Conservation (phyloP, 208 protist species). For the Angomonas deanei region DNA sequence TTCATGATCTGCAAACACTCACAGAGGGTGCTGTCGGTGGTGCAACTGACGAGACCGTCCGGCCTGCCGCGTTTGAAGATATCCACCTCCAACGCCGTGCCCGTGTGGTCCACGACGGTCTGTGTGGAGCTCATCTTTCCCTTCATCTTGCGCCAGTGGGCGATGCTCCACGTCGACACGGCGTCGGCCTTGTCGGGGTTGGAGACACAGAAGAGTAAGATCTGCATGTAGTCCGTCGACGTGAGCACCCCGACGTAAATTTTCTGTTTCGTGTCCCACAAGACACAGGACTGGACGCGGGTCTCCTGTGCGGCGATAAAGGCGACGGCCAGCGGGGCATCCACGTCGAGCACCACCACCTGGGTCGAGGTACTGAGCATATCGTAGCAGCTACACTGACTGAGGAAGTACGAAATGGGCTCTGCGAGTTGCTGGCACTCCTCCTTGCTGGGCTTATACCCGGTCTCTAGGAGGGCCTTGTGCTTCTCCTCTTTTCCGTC, state of each 20-base stretch:
- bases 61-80: conserved; percentile 8
- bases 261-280: conserved; percentile 60
- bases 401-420: conserved; percentile 62
- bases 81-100: background rate
- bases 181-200: conserved; percentile 50
- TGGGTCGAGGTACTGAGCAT: conserved; percentile 81
- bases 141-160: conserved; percentile 40
- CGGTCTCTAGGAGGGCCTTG: conserved; percentile 26
- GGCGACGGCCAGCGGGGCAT: conserved; percentile 59
- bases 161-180: conserved; percentile 63
- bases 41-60: conserved; percentile 49
- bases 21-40: conserved; percentile 48
- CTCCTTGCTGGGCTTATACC: conserved; percentile 49
- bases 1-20: conserved; percentile 69
- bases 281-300: conserved; percentile 66
- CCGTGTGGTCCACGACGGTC: conserved; percentile 11
- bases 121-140: conserved; percentile 14
- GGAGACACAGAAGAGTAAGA: conserved; percentile 72
- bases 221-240: conserved; percentile 84
- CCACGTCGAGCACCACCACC: conserved; percentile 78
- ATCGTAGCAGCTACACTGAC: conserved; percentile 79
- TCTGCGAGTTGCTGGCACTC: conserved; percentile 50
- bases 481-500: conserved; percentile 3
- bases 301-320: conserved; percentile 89
- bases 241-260: conserved; percentile 71